Evolutionary conservation across 495 filamentous ascomycete species (phyloP).

Genomic region (Penicillium psychrofluorescens): DNA sequence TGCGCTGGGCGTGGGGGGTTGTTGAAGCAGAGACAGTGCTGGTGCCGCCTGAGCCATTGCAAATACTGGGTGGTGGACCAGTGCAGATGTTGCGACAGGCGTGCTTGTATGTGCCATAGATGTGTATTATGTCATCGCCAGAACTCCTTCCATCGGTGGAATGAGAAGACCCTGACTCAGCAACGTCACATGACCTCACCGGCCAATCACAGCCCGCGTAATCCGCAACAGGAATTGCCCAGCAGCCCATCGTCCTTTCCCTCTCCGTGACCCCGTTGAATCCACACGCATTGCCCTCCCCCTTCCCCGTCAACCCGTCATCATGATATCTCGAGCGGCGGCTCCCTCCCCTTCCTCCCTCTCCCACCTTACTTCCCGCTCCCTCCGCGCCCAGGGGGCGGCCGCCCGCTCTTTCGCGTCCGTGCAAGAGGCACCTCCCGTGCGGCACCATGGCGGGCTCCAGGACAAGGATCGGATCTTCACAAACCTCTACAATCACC

Average conservation of each 20-base stretch:
- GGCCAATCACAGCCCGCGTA: constrained; percentile 31
- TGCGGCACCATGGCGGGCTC: constrained; percentile 72
- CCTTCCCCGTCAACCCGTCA: constrained; percentile 12
- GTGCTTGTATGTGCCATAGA: constrained; percentile 35
- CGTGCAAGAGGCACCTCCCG: constrained; percentile 75
- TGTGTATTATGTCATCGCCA: constrained; percentile 4
- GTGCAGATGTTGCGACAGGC: constrained; percentile 25
- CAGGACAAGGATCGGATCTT: constrained; percentile 97
- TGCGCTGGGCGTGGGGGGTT: constrained; percentile 36
- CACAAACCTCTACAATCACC: constrained; percentile 93
- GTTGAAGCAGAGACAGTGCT: constrained; percentile 32
- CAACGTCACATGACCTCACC: constrained; percentile 18
- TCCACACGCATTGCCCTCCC: constrained; percentile 20
- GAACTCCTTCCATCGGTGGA: neutral
- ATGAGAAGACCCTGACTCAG: constrained; percentile 14
- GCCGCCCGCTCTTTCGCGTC: constrained; percentile 72
- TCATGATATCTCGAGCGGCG: constrained; percentile 46
- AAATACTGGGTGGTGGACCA: constrained; percentile 18
- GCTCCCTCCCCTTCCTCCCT: constrained; percentile 43
- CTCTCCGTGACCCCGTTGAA: constrained; percentile 12
- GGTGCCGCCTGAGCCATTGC: constrained; percentile 30
- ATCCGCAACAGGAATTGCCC: constrained; percentile 43
- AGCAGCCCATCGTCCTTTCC: constrained; percentile 24
- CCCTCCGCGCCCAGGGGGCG: constrained; percentile 43
- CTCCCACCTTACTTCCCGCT: constrained; percentile 47